Evolutionary conservation across 2,329 filamentous ascomycete species (phyloP).

Genomic region (Fusarium ambrosium): DNA sequence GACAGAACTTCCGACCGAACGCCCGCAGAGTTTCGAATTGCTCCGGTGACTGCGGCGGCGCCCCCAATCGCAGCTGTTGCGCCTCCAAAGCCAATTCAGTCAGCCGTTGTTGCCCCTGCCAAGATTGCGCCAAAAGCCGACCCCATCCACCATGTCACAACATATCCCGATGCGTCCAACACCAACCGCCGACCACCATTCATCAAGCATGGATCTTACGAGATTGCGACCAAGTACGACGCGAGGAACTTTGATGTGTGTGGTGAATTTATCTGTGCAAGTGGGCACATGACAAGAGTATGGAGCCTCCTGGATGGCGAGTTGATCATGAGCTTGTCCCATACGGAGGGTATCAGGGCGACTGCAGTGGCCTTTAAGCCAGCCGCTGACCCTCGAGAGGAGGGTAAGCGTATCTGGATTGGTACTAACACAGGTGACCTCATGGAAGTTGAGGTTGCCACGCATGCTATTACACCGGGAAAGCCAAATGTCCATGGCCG

Average conservation of each 20-base stretch:
- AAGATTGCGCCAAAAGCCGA: conserved; percentile 53
- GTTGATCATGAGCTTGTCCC: conserved; percentile 81
- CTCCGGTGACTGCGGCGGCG: conserved; percentile 38
- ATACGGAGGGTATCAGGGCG: conserved; percentile 87
- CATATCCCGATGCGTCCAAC: conserved; percentile 87
- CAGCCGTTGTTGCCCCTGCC: conserved; percentile 33
- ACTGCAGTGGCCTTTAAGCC: conserved; percentile 90
- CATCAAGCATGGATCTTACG: conserved; percentile 77
- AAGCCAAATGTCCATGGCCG: conserved; percentile 81
- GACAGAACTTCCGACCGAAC: conserved; percentile 53
- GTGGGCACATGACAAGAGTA: conserved; percentile 86
- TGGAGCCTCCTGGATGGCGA: conserved; percentile 91
- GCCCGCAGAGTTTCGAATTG: conserved; percentile 40
- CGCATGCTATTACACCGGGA: conserved; percentile 76
- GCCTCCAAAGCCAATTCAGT: conserved; percentile 38
- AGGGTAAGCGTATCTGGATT: conserved; percentile 88
- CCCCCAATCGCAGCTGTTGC: conserved; percentile 28
- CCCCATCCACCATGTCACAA: conserved; percentile 64
- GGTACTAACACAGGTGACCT: conserved; percentile 91
- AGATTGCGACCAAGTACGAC: conserved; percentile 89
- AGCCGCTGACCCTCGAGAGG: conserved; percentile 79
- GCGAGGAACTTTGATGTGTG: conserved; percentile 89
- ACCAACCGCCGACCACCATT: conserved; percentile 87
- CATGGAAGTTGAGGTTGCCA: conserved; percentile 86
- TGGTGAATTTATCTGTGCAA: conserved; percentile 88